Conservation (phyloP, 2,329 filamentous ascomycete genomes). For the Fonsecaea multimorphosa region DNA sequence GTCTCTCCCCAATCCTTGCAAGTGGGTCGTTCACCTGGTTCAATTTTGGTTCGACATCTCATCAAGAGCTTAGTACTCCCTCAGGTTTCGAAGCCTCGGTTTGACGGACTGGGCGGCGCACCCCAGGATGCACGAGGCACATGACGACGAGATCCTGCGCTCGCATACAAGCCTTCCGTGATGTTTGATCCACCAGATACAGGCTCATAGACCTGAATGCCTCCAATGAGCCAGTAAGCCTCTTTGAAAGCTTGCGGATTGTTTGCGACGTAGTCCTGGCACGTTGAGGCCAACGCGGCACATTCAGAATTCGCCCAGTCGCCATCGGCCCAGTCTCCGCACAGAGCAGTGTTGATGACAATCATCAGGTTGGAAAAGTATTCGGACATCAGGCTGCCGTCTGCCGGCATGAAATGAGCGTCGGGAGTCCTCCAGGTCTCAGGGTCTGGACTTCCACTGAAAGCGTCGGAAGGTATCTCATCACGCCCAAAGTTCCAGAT, state of each 20-base stretch:
- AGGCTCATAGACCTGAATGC: slow-evolving; percentile 65
- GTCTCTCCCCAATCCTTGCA: no score
- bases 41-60: neutral
- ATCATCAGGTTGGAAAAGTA: slow-evolving; percentile 52
- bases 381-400: slow-evolving; percentile 48
- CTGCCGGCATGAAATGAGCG: slow-evolving; percentile 49
- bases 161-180: neutral
- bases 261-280: slow-evolving; percentile 70
- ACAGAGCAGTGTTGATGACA: slow-evolving; percentile 61
- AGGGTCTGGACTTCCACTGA: slow-evolving; percentile 46
- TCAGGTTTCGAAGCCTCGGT: no score
- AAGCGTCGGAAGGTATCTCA: slow-evolving; percentile 54
- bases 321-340: slow-evolving; percentile 61
- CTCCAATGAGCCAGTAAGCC: slow-evolving; percentile 77
- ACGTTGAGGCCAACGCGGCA: slow-evolving; percentile 64
- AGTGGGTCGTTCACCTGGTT: no score
- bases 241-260: slow-evolving; percentile 72
- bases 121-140: neutral
- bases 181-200: neutral
- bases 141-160: neutral
- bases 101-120: no score
- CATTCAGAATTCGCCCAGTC: slow-evolving; percentile 63
- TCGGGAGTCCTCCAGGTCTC: slow-evolving; percentile 54
- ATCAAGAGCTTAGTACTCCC: no score
- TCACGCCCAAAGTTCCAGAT: slow-evolving; percentile 68